Evolutionary conservation across 805 yeast species (phyloP).

Genomic region (Pichia scutulata): DNA sequence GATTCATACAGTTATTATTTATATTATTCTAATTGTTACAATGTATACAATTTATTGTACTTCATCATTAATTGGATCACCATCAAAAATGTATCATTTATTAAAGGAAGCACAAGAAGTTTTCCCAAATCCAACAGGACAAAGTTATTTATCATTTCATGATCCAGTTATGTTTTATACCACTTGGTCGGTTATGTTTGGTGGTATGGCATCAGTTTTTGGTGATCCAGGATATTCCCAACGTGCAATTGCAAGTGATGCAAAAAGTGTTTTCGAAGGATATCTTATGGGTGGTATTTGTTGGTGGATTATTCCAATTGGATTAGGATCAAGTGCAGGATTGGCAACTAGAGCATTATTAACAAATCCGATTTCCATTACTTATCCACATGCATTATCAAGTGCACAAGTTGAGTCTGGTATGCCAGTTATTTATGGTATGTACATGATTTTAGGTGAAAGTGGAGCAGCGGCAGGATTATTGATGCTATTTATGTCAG

Average conservation of each 20-base stretch:
- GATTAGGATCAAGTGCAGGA: conserved; percentile 38
- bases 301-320: conserved; percentile 32
- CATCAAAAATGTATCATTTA: conserved; percentile 36
- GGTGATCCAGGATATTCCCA: conserved; percentile 28
- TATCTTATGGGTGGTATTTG: conserved; percentile 31
- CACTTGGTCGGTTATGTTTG: conserved; percentile 26
- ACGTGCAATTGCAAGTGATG: conserved; percentile 36
- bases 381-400: conserved; percentile 36
- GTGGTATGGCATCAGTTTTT: conserved; percentile 25
- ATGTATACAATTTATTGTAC: conserved; percentile 30
- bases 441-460: conserved; percentile 31
- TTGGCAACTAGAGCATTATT: conserved; percentile 31
- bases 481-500: conserved; percentile 35
- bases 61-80: conserved; percentile 36
- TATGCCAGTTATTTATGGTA: conserved; percentile 30
- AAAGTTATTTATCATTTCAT: conserved; percentile 26
- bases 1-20: conserved; percentile 37
- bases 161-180: conserved; percentile 27
- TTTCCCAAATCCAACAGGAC: conserved; percentile 26
- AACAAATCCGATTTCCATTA: conserved; percentile 27
- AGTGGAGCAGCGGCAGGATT: conserved; percentile 36
- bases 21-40: conserved; percentile 25
- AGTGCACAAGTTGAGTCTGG: conserved; percentile 33
- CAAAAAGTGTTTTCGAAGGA: conserved; percentile 28
- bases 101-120: conserved; percentile 28